Base-by-base conservation (phyloP, 257 asterid genomes). In the Lavandula angustifolia region DNA sequence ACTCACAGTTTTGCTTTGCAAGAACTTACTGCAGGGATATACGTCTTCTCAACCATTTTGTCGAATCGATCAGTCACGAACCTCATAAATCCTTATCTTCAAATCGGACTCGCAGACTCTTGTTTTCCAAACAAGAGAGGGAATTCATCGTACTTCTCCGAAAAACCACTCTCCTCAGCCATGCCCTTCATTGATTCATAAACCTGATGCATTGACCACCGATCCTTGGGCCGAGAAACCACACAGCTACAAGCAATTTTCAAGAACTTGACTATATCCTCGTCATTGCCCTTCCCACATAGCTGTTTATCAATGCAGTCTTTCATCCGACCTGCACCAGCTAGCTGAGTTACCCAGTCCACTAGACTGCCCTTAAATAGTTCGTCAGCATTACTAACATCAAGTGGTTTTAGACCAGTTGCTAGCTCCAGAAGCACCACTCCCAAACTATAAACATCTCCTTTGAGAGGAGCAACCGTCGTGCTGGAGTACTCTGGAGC, bases 401-500 rank as follows among this genome's bases (percentile, higher is more conserved):
- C 89, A 37, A 81, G 85, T 11, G 94, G 89, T 44, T 75, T 85
- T 31, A 71, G 62, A 11, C 94, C 89, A 5, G 87, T 83, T 7
- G 79, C 82, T 61, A 90, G 66, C 74, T 89, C 95, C 17, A 89
- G 81, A 51, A 89, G 86, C 53, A 89, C 92, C 29, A 89, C 95
- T 0, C 96, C 97, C 4, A 90, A 87, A 56, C 95, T 75, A 44
- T 85, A 87, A 32, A 73, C 88, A 76, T 90, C 97, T 42, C 95
- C 97, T 78, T 90, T 90, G 7, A 61, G 47, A 9, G 97, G 85
- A 33, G 95, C 82, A 68, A 83, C 88, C 85, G 82, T 54, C 0
- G 94, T 85, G 74, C 80, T 81, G 1, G 95, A 81, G 64, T 82
- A 87, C 78, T 90, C 97, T 0, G 97, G 96, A 14, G 97, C 85